phyloP scores from a whole-genome alignment of 2,329 filamentous ascomycete species.

The Fusarium palustre region DNA sequence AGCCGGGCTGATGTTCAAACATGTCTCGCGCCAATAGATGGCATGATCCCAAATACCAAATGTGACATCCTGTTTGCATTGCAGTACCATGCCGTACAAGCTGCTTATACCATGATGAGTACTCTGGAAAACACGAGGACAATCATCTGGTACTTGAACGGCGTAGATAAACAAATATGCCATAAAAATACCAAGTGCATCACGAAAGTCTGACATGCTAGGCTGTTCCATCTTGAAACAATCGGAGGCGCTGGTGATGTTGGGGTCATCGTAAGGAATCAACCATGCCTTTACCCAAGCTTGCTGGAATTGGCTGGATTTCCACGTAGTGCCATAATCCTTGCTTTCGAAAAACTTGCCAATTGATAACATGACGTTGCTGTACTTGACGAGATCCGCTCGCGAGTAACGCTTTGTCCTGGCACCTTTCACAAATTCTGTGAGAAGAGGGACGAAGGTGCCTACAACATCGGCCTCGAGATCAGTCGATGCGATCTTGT shows the following conservation, averaged over 20 bases:
- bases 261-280: conserved; percentile 25
- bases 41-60: conserved; percentile 42
- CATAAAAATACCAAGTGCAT: conserved; percentile 27
- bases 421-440: conserved; percentile 36
- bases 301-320: conserved; percentile 2
- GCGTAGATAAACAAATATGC: conserved; percentile 38
- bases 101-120: conserved; percentile 40
- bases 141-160: conserved; percentile 29
- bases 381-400: conserved; percentile 32
- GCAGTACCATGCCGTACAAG: conserved; percentile 33
- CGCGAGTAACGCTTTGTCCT: conserved; percentile 28
- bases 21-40: conserved; percentile 38
- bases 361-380: conserved; percentile 34
- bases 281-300: conserved; percentile 34
- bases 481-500: conserved; percentile 32
- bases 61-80: conserved; percentile 32
- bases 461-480: conserved; percentile 21
- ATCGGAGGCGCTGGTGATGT: conserved; percentile 19
- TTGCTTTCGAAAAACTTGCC: conserved; percentile 38
- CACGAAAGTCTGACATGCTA: conserved; percentile 29
- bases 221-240: conserved; percentile 37
- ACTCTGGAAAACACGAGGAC: conserved; percentile 38
- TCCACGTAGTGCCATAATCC: conserved; percentile 34
- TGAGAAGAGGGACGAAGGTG: conserved; percentile 29
- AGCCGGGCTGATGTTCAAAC: conserved; percentile 36